Evolutionary conservation across 495 filamentous ascomycete species (phyloP).

Genomic region (Neurospora sublineolata): DNA sequence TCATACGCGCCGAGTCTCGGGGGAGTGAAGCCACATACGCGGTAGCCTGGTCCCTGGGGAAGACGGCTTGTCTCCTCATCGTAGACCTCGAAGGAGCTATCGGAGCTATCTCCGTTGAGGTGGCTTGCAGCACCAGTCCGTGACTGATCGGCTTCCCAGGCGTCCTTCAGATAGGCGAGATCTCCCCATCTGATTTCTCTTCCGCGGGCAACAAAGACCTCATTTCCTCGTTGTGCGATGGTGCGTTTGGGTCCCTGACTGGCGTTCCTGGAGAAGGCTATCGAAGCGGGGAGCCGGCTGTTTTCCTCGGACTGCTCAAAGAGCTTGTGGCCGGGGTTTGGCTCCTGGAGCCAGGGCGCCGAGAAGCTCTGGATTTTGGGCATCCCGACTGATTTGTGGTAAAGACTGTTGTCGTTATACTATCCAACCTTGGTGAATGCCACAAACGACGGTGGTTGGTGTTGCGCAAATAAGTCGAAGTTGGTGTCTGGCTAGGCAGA

Average conservation of each 20-base stretch:
- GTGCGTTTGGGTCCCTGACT: constrained; percentile 50
- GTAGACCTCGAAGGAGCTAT: constrained; percentile 21
- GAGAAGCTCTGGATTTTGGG: constrained; percentile 70
- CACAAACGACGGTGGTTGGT: neutral
- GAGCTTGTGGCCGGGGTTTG: constrained; percentile 59
- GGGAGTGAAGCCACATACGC: constrained; percentile 26
- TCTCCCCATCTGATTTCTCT: constrained; percentile 83
- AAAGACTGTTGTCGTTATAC: neutral
- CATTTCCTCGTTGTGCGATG: constrained; percentile 62
- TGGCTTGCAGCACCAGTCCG: constrained; percentile 4
- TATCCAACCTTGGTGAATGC: neutral
- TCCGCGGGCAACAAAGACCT: constrained; percentile 73
- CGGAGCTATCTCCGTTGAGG: constrained; percentile 23
- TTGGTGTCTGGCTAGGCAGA: neutral
- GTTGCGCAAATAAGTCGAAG: neutral
- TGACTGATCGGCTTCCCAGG: constrained; percentile 39
- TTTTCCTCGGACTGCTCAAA: constrained; percentile 39
- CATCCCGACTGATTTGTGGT: constrained; percentile 37
- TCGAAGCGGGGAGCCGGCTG: constrained; percentile 8
- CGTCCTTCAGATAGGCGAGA: constrained; percentile 60
- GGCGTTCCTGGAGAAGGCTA: constrained; percentile 25
- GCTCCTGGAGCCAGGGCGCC: constrained; percentile 69
- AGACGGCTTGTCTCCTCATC: constrained; percentile 14
- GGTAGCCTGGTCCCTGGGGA: constrained; percentile 29
- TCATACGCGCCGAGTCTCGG: neutral